Base-by-base conservation (phyloP, 345 rosid genomes). In the Turritis glabra region DNA sequence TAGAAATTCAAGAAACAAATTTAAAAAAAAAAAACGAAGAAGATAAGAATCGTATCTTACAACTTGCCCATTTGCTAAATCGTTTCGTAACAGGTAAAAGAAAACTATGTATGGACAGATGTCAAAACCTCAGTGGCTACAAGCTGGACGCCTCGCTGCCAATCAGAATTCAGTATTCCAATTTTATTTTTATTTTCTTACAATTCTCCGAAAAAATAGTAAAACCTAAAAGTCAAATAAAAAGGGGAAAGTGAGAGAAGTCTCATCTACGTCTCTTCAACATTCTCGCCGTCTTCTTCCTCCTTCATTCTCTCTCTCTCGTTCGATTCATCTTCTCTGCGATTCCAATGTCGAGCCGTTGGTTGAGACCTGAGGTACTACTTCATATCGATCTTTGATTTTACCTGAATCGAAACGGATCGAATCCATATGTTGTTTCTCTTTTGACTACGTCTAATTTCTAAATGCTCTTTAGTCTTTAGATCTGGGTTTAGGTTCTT, bases 331-430 rank as follows among this genome's bases (percentile, higher is more conserved):
- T 64, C 60, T 54, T 58, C 53, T 72, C 76, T 9, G 74, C 53
- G 73, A 54, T 17, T 65, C 51, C 76, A 67, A 86, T 88, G 92
- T 82, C 82, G 57, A 88, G 68, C 75, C 85, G 84, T 65, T 91
- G 97, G 97, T 64, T 91, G 73, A 87, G 95, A 76, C 95, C 95
- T 64, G 97, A 90, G 88, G 94, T 89, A 60, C 26, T 88, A 59
- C 32, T 70, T 23, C 7, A 48, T 7, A 3, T 30, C 46, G 64
- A 73, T 77, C 15, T 22, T 25, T 18, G 17, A 3, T 21, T 25
- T 68, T 15, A 10, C 17, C 10, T 56, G 33, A 30, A 44, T 37
- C 54, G 25, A 5, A 40, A 14, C 30, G 17, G 8, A 63, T 40
- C 22, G 48, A 64, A 18, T 19, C 48, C 14, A 12, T 32, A 43